Conservation (phyloP, 2,329 filamentous ascomycete species). For the Penicillium fuscoglaucum region DNA sequence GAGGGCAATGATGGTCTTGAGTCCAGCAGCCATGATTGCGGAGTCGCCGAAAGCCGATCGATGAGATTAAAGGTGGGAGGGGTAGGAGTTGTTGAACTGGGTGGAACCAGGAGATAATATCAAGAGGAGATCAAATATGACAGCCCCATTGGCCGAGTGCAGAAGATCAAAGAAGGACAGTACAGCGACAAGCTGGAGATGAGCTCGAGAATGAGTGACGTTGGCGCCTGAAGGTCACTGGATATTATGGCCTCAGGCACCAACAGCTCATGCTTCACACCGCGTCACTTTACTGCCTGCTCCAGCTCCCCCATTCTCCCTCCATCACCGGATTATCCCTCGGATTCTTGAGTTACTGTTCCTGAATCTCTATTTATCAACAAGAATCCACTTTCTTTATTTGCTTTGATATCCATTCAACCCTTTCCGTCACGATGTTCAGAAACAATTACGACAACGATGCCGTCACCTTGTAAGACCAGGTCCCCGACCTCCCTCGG, state of each 20-base stretch:
- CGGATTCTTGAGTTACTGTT: conserved; percentile 17
- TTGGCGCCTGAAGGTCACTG: conserved; percentile 33
- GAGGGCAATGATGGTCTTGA: conserved; percentile 98
- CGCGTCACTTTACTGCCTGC: conserved; percentile 41
- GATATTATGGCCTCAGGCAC: conserved; percentile 27
- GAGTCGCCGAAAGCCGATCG: conserved; percentile 24
- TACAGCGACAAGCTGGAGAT: conserved; percentile 12
- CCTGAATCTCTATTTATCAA: conserved; percentile 14
- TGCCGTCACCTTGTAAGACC: conserved; percentile 89
- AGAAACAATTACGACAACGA: conserved; percentile 99
- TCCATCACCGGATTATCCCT: conserved; percentile 19
- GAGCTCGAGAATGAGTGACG: conserved; percentile 30
- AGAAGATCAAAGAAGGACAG: conserved; percentile 4
- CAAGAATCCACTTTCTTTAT: conserved; percentile 5
- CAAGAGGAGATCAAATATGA: conserved; percentile 7
- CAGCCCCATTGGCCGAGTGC: conserved; percentile 23
- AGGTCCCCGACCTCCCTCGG: conserved; percentile 14
- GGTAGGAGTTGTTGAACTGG: conserved; percentile 6
- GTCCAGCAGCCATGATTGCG: conserved; percentile 69
- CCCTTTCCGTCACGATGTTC: conserved; percentile 70
- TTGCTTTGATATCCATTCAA: conserved; percentile 10
- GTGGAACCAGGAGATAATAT: conserved; percentile 4
- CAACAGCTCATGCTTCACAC: conserved; percentile 33
- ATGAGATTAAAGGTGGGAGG: conserved; percentile 4
- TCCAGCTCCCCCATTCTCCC: conserved; percentile 25